phyloP scores from a whole-genome alignment of 2,329 filamentous ascomycete genomes.

The Penicillium sp. region DNA sequence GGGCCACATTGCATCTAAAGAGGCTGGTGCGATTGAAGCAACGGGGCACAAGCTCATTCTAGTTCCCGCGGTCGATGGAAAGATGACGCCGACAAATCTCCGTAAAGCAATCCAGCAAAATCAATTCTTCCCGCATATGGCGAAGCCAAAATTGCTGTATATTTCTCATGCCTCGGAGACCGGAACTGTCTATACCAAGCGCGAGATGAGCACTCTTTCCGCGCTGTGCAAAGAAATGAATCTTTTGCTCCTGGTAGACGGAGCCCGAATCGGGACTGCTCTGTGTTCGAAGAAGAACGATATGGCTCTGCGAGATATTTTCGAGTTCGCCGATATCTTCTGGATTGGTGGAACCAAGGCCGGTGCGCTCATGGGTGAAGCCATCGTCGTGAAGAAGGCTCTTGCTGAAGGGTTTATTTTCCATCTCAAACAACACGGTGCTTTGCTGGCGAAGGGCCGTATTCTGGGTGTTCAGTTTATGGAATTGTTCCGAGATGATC shows the following conservation, averaged over 20 bases:
- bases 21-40: conserved; percentile 57
- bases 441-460: conserved; percentile 55
- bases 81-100: conserved; percentile 51
- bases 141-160: conserved; percentile 56
- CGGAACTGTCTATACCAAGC: conserved; percentile 53
- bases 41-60: conserved; percentile 58
- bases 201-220: conserved; percentile 50
- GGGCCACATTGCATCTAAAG: conserved; percentile 55
- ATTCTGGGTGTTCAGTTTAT: conserved; percentile 56
- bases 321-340: conserved; percentile 57
- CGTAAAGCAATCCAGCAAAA: conserved; percentile 52
- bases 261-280: conserved; percentile 52
- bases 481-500: conserved; percentile 51
- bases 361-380: conserved; percentile 56
- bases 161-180: conserved; percentile 58
- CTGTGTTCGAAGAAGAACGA: conserved; percentile 51
- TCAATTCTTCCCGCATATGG: conserved; percentile 58
- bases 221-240: conserved; percentile 47
- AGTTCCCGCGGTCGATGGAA: conserved; percentile 52
- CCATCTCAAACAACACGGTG: conserved; percentile 57
- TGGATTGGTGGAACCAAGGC: conserved; percentile 61
- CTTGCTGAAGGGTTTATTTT: conserved; percentile 55
- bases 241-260: conserved; percentile 54
- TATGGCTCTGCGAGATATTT: conserved; percentile 50
- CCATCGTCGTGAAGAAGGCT: conserved; percentile 53